These are phyloP conservation scores for Diaporthe sp. DNA, from an alignment of 2,329 filamentous ascomycete species.

Conservation along the genomic window DNA sequence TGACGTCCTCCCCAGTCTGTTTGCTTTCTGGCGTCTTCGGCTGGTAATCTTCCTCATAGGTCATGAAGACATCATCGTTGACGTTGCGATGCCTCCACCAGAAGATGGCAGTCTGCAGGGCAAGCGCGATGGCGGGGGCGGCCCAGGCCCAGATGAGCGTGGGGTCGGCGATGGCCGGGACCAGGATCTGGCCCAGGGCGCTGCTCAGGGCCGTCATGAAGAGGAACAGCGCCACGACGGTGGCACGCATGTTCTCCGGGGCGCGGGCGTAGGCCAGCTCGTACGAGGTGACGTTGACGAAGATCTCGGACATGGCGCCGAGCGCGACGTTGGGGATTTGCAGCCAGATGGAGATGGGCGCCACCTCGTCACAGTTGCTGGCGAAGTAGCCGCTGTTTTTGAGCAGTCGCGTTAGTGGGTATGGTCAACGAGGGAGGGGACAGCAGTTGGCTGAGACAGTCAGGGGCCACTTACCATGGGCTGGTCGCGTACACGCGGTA, in stretches of 20 bases:
- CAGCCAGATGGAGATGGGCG: slow-evolving; percentile 65
- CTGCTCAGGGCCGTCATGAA: slow-evolving; percentile 71
- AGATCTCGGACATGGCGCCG: slow-evolving; percentile 68
- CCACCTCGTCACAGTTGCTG: slow-evolving; percentile 52
- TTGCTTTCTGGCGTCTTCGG: slow-evolving; percentile 25
- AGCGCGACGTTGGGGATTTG: slow-evolving; percentile 65
- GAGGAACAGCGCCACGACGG: slow-evolving; percentile 68
- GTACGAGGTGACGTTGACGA: slow-evolving; percentile 73
- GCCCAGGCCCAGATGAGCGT: slow-evolving; percentile 59
- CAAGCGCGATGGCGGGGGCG: slow-evolving; percentile 62
- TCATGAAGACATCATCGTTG: slow-evolving; percentile 63
- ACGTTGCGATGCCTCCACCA: slow-evolving; percentile 60
- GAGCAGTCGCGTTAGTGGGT: not conserved
- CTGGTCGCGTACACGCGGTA: slow-evolving; percentile 69
- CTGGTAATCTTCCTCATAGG: slow-evolving; percentile 41
- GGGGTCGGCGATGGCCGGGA: slow-evolving; percentile 58
- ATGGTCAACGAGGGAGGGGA: not conserved
- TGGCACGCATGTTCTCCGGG: slow-evolving; percentile 73
- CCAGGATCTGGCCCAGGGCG: slow-evolving; percentile 61
- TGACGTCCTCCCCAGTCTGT: not conserved
- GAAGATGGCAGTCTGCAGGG: slow-evolving; percentile 62
- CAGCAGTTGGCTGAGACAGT: not conserved
- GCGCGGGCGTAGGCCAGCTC: slow-evolving; percentile 79
- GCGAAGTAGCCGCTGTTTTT: slow-evolving; percentile 56
- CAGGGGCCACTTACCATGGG: slow-evolving; percentile 54